Evolutionary conservation across 441 rosid genomes (phyloP), one percentile per base, ranked within the genome.

Genomic region (Croton laevigatus): DNA sequence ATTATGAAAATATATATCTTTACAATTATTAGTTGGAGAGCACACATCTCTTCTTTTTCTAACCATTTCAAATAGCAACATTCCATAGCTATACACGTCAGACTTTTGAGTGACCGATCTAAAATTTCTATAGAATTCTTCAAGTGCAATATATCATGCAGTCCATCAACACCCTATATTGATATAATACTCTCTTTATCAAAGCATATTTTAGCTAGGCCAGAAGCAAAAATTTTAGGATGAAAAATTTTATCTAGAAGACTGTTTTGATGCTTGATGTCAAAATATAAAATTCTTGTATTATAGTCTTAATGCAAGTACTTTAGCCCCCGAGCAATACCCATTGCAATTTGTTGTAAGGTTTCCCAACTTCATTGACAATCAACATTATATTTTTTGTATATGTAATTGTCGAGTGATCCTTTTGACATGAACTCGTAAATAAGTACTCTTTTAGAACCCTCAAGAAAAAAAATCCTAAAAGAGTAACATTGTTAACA

Each of bases 251-350:
- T 36, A 53, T 53, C 58, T 7, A 53, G 58, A 53, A 53, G 58
- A 53, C 19, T 53, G 32, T 20, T 53, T 4, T 53, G 58, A 8
- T 23, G 58, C 12, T 58, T 45, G 58, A 62, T 71, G 46, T 76
- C 78, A 2, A 80, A 73, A 55, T 80, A 78, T 32, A 80, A 2
- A 12, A 61, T 61, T 32, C 78, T 60, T 0, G 76, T 71, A 51
- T 44, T 74, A 58, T 81, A 74, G 2, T 76, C 76, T 11, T 12
- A 32, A 38, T 76, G 80, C 17, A 76, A 40, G 71, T 71, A 80
- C 44, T 74, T 73, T 3, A 76, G 53, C 19, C 83, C 78, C 23
- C 60, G 38, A 20, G 81, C 79, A 20, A 74, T 32, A 8, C 81
- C 79, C 2, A 71, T 2, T 2, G 68, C 66, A 17, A 74, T 71